phyloP scores from a whole-genome alignment of 2,329 filamentous ascomycete species.

The Aureobasidium namibiae region DNA sequence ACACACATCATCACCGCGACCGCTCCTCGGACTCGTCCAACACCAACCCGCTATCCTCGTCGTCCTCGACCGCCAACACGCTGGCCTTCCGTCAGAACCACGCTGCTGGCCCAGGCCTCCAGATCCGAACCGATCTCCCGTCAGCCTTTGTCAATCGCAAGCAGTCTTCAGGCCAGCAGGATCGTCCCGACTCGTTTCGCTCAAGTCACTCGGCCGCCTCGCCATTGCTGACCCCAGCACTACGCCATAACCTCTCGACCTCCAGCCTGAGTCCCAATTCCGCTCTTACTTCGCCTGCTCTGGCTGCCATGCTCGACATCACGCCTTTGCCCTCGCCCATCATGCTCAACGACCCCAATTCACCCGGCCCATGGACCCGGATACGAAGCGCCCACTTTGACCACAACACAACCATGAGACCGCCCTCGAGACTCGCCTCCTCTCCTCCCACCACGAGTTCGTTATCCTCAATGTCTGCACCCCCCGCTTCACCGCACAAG shows the following conservation, averaged over 20 bases:
- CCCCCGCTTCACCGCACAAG: conserved; percentile 26
- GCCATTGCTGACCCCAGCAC: neutral
- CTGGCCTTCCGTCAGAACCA: conserved; percentile 4
- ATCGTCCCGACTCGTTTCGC: neutral
- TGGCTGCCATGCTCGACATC: conserved; percentile 41
- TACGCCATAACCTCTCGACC: conserved; percentile 7
- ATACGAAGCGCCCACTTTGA: conserved; percentile 26
- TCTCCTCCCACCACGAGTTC: conserved; percentile 25
- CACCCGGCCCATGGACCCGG: conserved; percentile 34
- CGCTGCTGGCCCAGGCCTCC: conserved; percentile 4
- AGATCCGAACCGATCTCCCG: conserved; percentile 6
- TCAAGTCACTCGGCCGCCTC: conserved; percentile 2
- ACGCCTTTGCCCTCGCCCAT: conserved; percentile 46
- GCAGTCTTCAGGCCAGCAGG: neutral
- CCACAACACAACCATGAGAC: conserved; percentile 13
- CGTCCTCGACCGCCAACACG: neutral
- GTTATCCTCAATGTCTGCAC: conserved; percentile 13
- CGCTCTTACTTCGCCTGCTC: conserved; percentile 38
- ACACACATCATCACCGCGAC: neutral
- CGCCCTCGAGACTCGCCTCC: conserved; percentile 24
- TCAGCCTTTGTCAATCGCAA: neutral
- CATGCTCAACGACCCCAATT: conserved; percentile 28
- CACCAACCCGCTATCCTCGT: neutral
- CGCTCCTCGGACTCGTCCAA: neutral
- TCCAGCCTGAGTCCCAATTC: conserved; percentile 27